Conservation (phyloP, 139 green algal genomes). For the Desmodesmus armatus region DNA sequence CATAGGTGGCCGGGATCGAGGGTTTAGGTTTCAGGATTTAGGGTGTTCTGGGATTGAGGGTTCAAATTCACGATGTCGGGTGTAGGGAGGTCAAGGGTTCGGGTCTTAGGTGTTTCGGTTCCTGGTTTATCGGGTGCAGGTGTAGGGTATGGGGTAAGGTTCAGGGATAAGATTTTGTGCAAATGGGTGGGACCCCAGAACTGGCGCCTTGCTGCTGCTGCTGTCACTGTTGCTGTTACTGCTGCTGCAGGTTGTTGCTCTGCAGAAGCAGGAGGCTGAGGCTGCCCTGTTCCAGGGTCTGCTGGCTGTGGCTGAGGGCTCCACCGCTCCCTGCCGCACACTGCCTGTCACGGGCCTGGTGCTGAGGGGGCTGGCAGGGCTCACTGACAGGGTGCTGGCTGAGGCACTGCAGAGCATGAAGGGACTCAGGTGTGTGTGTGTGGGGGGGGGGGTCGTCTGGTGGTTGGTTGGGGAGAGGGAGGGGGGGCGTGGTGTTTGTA, state of each 20-base stretch:
- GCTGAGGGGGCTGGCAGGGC: conserved; percentile 24
- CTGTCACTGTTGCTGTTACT: background rate
- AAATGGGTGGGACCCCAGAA: too few relatives aligned
- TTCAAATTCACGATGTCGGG: conserved; percentile 20
- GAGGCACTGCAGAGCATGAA: conserved; percentile 26
- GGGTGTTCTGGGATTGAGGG: conserved; percentile 64
- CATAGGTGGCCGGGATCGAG: too few relatives aligned
- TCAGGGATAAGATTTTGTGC: too few relatives aligned
- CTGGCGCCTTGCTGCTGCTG: background rate
- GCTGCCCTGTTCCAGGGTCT: conserved; percentile 25
- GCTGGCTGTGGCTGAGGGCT: conserved; percentile 29
- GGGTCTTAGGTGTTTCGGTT: too few relatives aligned
- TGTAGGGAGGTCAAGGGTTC: background rate
- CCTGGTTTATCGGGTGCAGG: too few relatives aligned
- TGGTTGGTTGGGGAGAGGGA: too few relatives aligned
- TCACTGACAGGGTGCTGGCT: conserved; percentile 42
- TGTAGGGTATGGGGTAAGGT: too few relatives aligned
- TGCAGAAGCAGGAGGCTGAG: conserved; percentile 42
- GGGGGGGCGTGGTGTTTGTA: background rate
- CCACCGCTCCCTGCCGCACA: background rate
- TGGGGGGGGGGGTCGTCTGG: too few relatives aligned
- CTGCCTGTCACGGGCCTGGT: conserved; percentile 14
- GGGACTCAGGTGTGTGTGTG: conserved; percentile 26
- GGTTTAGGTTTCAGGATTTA: too few relatives aligned
- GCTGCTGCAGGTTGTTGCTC: conserved; percentile 27